Evolutionary conservation across 176 grass and related monocot species (phyloP).

Genomic region (Eleusine indica): DNA sequence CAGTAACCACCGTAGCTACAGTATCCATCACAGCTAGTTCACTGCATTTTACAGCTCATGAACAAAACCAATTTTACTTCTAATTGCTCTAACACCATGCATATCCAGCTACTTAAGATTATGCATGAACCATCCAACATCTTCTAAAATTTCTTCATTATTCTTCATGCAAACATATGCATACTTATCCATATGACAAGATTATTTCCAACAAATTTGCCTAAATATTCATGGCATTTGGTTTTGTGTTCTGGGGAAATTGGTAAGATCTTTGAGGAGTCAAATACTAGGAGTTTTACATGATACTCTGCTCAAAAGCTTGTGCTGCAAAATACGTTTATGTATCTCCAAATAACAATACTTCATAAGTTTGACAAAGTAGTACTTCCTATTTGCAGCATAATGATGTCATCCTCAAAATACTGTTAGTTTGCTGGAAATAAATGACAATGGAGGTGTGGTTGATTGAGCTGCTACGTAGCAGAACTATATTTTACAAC

Average conservation of each 20-base stretch:
- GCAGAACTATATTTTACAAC: neutral
- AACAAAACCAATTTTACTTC: no score
- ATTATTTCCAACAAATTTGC: no score
- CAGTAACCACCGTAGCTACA: no score
- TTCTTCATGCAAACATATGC: no score
- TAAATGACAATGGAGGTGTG: neutral
- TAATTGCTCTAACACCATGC: no score
- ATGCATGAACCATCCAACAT: no score
- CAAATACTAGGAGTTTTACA: neutral
- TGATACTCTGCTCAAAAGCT: neutral
- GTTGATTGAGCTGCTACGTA: neutral
- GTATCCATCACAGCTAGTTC: no score
- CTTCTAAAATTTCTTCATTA: no score
- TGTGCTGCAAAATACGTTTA: neutral
- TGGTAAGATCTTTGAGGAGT: neutral
- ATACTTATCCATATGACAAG: no score
- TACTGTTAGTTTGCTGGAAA: neutral
- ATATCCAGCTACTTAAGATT: no score
- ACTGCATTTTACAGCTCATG: no score
- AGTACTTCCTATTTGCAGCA: neutral
- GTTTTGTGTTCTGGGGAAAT: neutral
- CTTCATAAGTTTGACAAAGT: neutral
- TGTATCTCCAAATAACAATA: neutral
- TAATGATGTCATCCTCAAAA: neutral
- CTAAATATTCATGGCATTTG: neutral